Conservation (phyloP, 1,284 basidiomycete genomes). For the Singerocomus rubriflavus region DNA sequence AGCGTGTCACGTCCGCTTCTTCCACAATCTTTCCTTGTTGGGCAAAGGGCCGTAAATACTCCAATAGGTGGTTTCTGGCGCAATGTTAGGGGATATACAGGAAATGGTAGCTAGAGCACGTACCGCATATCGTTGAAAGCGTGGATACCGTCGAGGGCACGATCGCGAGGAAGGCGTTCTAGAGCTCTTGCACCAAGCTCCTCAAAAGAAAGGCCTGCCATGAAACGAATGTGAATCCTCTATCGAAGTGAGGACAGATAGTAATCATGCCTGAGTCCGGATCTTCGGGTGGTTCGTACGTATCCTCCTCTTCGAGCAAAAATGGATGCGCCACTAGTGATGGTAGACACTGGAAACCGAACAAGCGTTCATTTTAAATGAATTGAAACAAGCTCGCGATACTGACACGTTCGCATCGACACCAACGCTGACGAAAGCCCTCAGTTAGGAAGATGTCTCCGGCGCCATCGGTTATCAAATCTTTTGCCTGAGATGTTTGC, state of each 20-base stretch:
- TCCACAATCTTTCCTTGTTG: slow-evolving; percentile 72
- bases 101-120: slow-evolving; percentile 14
- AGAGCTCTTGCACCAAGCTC: slow-evolving; percentile 77
- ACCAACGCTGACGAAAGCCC: slow-evolving; percentile 72
- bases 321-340: slow-evolving; percentile 51
- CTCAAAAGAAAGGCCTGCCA: slow-evolving; percentile 65
- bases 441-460: slow-evolving; percentile 73
- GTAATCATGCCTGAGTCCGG: slow-evolving; percentile 63
- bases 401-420: slow-evolving; percentile 58
- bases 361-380: slow-evolving; percentile 3
- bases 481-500: not conserved
- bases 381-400: not conserved
- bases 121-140: slow-evolving; percentile 80
- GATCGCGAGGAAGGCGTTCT: slow-evolving; percentile 64
- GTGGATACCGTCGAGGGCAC: slow-evolving; percentile 73
- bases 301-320: slow-evolving; percentile 74
- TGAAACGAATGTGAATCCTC: not conserved
- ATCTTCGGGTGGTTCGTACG: slow-evolving; percentile 77
- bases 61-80: slow-evolving; percentile 65
- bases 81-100: not conserved
- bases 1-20: slow-evolving; percentile 65
- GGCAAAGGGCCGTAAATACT: slow-evolving; percentile 74
- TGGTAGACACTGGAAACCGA: slow-evolving; percentile 48
- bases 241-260: not conserved
- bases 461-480: slow-evolving; percentile 34